A percentile compares a stretch with the other conserved stretches of the same genome.
These are phyloP conservation scores for Diplosphaera chodatii DNA, from an alignment of 139 green algal species.

Conservation along the genomic window DNA sequence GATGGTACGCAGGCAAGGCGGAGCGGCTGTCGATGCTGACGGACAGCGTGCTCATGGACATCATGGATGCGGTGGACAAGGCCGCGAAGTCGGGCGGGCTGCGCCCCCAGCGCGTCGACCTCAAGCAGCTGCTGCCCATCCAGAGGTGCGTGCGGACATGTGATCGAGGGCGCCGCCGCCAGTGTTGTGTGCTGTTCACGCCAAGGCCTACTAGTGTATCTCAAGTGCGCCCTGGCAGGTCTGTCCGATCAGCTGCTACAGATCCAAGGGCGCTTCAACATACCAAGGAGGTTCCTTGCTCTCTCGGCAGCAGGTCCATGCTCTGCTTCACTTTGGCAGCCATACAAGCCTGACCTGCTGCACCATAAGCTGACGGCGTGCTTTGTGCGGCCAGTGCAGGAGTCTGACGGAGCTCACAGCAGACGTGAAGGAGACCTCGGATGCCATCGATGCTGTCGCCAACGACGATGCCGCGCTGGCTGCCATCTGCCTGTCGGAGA, in stretches of 20 bases:
- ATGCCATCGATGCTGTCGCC: conserved; percentile 10
- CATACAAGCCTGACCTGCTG: not conserved
- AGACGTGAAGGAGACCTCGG: conserved; percentile 25
- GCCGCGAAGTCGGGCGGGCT: not conserved
- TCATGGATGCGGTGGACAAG: conserved; percentile 21
- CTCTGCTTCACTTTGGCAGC: too few species aligned
- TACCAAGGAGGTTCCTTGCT: too few species aligned
- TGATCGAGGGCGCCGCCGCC: too few species aligned
- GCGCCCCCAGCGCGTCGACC: conserved; percentile 18
- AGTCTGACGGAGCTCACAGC: conserved; percentile 40
- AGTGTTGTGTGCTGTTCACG: too few species aligned
- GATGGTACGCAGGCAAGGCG: conserved; percentile 2
- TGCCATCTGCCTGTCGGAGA: conserved; percentile 35
- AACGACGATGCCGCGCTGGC: conserved; percentile 31
- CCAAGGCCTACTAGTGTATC: too few species aligned
- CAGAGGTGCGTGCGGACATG: conserved; percentile 31
- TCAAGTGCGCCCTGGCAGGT: too few species aligned
- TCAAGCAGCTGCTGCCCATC: conserved; percentile 48
- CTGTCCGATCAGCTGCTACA: too few species aligned
- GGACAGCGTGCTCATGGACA: conserved; percentile 36
- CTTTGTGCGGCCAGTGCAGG: too few species aligned
- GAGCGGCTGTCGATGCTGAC: conserved; percentile 34
- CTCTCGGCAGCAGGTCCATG: too few species aligned
- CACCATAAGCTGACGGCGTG: conserved; percentile 5
- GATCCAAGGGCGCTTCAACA: too few species aligned